Percentiles rank a stretch among this genome's conserved stretches.
Conservation (phyloP, 495 filamentous ascomycete species). For the Filosporella fistucella region DNA sequence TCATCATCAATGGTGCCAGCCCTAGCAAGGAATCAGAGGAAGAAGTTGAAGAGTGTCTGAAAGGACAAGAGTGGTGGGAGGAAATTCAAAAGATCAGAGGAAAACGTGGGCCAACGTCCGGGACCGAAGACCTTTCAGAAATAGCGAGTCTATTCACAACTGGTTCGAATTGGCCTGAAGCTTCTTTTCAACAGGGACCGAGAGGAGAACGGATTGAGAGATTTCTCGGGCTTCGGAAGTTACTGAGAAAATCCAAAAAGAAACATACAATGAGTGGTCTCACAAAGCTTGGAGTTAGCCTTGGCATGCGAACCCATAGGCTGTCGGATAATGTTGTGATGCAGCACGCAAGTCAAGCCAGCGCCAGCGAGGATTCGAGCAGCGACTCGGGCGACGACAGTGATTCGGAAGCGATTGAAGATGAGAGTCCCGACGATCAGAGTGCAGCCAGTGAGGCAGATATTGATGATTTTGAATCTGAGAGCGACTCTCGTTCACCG, state of each 20-base stretch:
- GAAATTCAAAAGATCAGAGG: slow-evolving; percentile 61
- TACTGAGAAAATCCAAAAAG: slow-evolving; percentile 44
- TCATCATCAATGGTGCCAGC: slow-evolving; percentile 65
- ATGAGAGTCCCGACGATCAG: slow-evolving; percentile 3
- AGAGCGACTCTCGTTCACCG: slow-evolving; percentile 8
- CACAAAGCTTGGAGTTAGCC: slow-evolving; percentile 54
- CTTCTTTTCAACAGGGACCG: slow-evolving; percentile 46
- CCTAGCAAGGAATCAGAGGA: slow-evolving; percentile 37
- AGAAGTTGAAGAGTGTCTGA: slow-evolving; percentile 54
- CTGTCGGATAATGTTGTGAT: slow-evolving; percentile 61
- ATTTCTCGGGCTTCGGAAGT: slow-evolving; percentile 39
- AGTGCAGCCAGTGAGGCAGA: slow-evolving; percentile 48
- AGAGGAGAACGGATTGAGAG: slow-evolving; percentile 35
- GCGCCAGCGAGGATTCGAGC: slow-evolving; percentile 21
- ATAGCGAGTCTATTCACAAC: slow-evolving; percentile 28
- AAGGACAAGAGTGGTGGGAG: slow-evolving; percentile 78
- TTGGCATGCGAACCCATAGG: slow-evolving; percentile 76
- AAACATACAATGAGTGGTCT: slow-evolving; percentile 60
- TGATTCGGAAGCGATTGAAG: slow-evolving; percentile 7
- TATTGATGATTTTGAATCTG: slow-evolving; percentile 33
- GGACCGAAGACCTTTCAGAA: slow-evolving; percentile 27
- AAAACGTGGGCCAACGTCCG: slow-evolving; percentile 23
- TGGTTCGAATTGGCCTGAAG: slow-evolving; percentile 44
- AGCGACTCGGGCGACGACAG: slow-evolving; percentile 16
- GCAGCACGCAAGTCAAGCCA: slow-evolving; percentile 24